Conservation (phyloP, 2,329 filamentous ascomycete genomes). For the Neodidymelliopsis sp. region DNA sequence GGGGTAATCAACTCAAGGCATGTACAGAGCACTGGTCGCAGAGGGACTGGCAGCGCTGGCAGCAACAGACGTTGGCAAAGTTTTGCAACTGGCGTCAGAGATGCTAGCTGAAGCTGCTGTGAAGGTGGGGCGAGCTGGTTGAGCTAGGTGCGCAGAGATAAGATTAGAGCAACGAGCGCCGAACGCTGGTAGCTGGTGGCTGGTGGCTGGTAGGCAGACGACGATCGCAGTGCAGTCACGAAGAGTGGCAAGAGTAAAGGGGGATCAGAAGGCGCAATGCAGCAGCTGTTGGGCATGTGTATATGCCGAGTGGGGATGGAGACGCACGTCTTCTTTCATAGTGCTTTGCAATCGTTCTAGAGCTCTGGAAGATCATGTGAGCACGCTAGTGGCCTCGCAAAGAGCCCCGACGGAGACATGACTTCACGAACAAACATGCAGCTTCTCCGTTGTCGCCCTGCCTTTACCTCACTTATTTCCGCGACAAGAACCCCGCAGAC, state of each 20-base stretch:
- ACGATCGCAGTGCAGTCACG: slow-evolving; percentile 21
- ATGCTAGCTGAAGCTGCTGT: slow-evolving; percentile 24
- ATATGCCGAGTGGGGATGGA: slow-evolving; percentile 15
- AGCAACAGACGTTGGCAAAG: not conserved
- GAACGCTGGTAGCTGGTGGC: slow-evolving; percentile 10
- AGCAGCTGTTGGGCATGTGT: slow-evolving; percentile 30
- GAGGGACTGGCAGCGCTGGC: slow-evolving; percentile 13
- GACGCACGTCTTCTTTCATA: slow-evolving; percentile 15
- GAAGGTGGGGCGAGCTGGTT: slow-evolving; percentile 14
- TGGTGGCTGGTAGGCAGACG: slow-evolving; percentile 12
- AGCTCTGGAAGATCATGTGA: slow-evolving; percentile 12
- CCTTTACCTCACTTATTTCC: slow-evolving; percentile 12
- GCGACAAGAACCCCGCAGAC: slow-evolving; percentile 16
- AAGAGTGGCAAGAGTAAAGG: slow-evolving; percentile 24
- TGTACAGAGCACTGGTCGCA: slow-evolving; percentile 15
- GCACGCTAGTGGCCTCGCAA: slow-evolving; percentile 17
- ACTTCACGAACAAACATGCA: slow-evolving; percentile 24
- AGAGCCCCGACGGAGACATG: slow-evolving; percentile 9
- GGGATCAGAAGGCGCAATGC: slow-evolving; percentile 21
- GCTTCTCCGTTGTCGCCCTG: slow-evolving; percentile 18
- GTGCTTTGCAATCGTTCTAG: slow-evolving; percentile 11
- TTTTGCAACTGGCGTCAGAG: slow-evolving; percentile 7
- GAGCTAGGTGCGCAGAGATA: slow-evolving; percentile 18
- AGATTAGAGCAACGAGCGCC: slow-evolving; percentile 15
- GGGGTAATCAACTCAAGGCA: slow-evolving; percentile 11